Evolutionary conservation across 179 eudicot species (phyloP), one percentile per base, ranked within the genome.

Genomic region (Camellia oleifera): DNA sequence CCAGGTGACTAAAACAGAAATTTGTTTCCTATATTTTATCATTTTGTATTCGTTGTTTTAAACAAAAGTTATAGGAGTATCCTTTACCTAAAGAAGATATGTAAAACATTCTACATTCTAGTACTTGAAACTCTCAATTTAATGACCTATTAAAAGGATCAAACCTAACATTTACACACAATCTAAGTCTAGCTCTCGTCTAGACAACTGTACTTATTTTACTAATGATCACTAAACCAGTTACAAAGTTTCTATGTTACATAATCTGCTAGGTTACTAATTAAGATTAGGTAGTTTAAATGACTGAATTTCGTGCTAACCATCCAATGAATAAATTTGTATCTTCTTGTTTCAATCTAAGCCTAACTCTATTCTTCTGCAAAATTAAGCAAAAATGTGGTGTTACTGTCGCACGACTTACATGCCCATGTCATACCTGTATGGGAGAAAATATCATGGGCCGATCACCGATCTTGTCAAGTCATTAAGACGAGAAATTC

Each of bases 401-500:
- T 86, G 88, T 40, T 83, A 83, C 57, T 86, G 88, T 40, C 84
- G 88, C 46, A 81, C 83, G 15, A 77, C 84, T 53, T 86, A 86
- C 79, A 81, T 86, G 88, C 88, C 88, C 17, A 85, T 85, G 88
- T 85, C 88, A 11, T 83, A 85, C 54, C 58, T 85, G 26, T 85
- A 83, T 69, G 88, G 86, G 57, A 81, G 60, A 54, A 83, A 78
- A 64, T 78, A 56, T 57, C 82, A 80, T n/a, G 88, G 88, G 6
- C 84, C 86, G 0, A 54, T 86, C 72, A 86, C 86, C 10, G 81
- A 83, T 70, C 78, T 86, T n/a, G 82, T 86, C 74, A 67, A 83
- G 77, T 54, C 74, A n/a, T 40, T 86, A 8, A 75, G 88, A 26
- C 18, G 81, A 57, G 88, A 86, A 81, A 81, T 86, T n/a, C 79